These are phyloP conservation scores for Leucosporidium yakuticum DNA, from an alignment of 768 basidiomycete species.

Conservation along the genomic window DNA sequence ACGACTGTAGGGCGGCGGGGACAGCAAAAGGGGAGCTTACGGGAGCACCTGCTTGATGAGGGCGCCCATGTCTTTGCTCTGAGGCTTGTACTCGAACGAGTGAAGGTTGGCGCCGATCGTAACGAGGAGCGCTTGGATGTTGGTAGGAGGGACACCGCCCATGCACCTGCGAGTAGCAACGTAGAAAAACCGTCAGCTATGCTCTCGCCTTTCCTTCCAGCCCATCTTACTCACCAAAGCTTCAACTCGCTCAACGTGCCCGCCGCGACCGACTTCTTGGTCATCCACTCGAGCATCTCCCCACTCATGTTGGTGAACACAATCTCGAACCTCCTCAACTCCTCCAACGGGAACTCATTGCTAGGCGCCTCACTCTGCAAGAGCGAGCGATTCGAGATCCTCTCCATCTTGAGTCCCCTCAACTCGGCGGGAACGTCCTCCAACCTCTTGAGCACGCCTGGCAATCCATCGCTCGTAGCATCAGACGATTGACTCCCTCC, in stretches of 20 bases:
- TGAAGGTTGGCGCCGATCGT: no score
- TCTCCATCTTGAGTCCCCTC: slow-evolving; percentile 1
- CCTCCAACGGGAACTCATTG: slow-evolving; percentile 17
- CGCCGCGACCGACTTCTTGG: no score
- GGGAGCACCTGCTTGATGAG: no score
- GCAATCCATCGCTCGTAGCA: not conserved
- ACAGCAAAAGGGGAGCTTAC: no score
- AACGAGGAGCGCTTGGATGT: no score
- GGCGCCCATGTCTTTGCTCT: no score
- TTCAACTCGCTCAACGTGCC: no score
- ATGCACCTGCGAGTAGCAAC: not conserved
- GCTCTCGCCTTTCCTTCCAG: not conserved
- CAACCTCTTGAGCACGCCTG: not conserved
- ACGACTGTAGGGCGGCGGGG: not conserved
- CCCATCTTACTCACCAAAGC: no score
- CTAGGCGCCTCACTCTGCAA: not conserved
- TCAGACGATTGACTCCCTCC: not conserved
- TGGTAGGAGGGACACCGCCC: no score
- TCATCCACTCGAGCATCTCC: no score
- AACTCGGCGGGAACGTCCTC: not conserved
- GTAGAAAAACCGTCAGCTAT: not conserved
- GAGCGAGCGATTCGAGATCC: not conserved
- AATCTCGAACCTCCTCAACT: not conserved
- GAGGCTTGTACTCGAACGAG: no score
- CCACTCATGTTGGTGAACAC: not conserved